Evolutionary conservation across 129 eudicot species (phyloP).

Genomic region (Smallanthus sonchifolius): DNA sequence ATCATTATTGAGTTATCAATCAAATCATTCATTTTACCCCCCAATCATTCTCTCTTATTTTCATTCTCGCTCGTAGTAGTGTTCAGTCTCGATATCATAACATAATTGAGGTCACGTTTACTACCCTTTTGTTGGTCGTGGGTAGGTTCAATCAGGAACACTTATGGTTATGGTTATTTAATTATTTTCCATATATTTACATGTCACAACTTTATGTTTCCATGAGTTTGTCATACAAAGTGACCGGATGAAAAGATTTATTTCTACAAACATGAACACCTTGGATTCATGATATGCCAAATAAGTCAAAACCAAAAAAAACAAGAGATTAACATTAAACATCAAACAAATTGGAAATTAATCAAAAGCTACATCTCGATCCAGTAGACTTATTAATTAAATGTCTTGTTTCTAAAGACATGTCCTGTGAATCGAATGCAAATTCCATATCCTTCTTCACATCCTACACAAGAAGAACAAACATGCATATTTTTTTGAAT

Average conservation of each 20-base stretch:
- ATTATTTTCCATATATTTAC: background rate
- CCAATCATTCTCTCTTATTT: too few relatives aligned
- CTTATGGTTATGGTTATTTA: background rate
- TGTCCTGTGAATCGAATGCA: background rate
- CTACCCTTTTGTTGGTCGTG: too few relatives aligned
- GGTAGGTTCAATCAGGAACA: too few relatives aligned
- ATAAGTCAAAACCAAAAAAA: background rate
- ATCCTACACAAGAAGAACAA: background rate
- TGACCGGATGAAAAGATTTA: background rate
- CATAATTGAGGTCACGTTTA: too few relatives aligned
- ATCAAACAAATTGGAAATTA: background rate
- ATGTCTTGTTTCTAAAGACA: background rate
- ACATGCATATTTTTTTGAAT: background rate
- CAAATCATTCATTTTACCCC: too few relatives aligned
- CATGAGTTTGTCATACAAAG: background rate
- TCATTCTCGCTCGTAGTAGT: too few relatives aligned
- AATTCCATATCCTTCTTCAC: background rate
- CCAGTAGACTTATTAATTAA: background rate
- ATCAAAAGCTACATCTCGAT: background rate
- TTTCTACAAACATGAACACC: background rate
- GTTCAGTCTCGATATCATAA: too few relatives aligned
- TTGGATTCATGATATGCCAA: background rate
- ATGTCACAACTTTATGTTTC: background rate
- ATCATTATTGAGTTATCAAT: too few relatives aligned
- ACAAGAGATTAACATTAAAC: background rate